These are phyloP conservation scores for Candida maltosa DNA, from an alignment of 805 yeast genomes.

Conservation along the genomic window DNA sequence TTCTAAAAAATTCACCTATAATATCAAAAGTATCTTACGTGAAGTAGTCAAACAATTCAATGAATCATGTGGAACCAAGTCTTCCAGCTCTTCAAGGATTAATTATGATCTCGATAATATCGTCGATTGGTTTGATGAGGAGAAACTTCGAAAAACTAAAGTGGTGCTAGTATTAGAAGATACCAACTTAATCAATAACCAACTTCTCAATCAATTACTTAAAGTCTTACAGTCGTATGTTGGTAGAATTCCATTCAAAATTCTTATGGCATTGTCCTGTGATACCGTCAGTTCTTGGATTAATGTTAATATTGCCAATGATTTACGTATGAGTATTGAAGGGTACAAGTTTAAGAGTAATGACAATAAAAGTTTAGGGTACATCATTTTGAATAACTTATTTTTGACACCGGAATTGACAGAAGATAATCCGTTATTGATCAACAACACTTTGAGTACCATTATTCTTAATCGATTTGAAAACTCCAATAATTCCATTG, in stretches of 20 bases:
- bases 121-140: constrained; percentile 20
- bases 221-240: constrained; percentile 26
- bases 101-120: constrained; percentile 31
- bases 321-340: constrained; percentile 22
- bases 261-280: constrained; percentile 36
- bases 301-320: constrained; percentile 27
- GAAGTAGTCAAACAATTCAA: constrained; percentile 32
- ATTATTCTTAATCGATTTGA: constrained; percentile 33
- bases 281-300: constrained; percentile 36
- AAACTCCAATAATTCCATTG: constrained; percentile 39
- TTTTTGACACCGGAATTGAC: constrained; percentile 24
- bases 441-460: constrained; percentile 21
- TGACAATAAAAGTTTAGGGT: constrained; percentile 31
- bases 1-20: constrained; percentile 27
- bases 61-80: constrained; percentile 9
- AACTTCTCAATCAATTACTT: constrained; percentile 32
- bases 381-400: constrained; percentile 29
- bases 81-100: constrained; percentile 12
- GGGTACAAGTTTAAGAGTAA: constrained; percentile 30
- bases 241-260: constrained; percentile 24
- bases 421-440: constrained; percentile 11
- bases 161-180: constrained; percentile 32
- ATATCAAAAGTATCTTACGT: constrained; percentile 30
- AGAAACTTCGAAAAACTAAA: not conserved
- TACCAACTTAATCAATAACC: constrained; percentile 30